These are phyloP conservation scores for Xenoacremonium recifei DNA, from an alignment of 2,329 filamentous ascomycete genomes.

Conservation along the genomic window DNA sequence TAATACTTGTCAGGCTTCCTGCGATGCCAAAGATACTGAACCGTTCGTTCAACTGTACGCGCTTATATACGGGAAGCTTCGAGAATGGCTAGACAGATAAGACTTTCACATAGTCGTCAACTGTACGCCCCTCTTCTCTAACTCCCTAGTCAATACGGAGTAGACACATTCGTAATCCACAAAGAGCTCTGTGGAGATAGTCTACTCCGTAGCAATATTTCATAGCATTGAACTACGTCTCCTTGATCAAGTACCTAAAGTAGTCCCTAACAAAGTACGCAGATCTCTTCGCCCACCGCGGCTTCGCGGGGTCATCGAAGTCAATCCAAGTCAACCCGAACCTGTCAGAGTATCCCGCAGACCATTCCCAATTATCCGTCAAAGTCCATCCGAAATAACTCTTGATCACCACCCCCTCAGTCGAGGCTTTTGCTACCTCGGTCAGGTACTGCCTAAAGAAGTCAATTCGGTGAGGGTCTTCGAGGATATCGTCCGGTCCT, in stretches of 20 bases:
- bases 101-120: no score
- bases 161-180: no score
- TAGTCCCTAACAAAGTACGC: slow-evolving; percentile 20
- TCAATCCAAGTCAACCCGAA: slow-evolving; percentile 42
- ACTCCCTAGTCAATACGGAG: no score
- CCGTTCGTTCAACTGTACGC: no score
- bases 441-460: slow-evolving; percentile 38
- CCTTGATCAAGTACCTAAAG: slow-evolving; percentile 14
- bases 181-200: no score
- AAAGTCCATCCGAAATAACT: slow-evolving; percentile 43
- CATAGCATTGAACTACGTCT: slow-evolving; percentile 11
- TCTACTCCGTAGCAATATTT: no score
- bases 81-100: no score
- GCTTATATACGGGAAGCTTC: no score
- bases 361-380: slow-evolving; percentile 44
- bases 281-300: slow-evolving; percentile 21
- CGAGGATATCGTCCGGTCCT: slow-evolving; percentile 30
- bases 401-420: slow-evolving; percentile 37
- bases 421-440: slow-evolving; percentile 35
- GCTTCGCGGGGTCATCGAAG: slow-evolving; percentile 21
- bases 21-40: no score
- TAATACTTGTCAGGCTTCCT: no score
- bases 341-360: slow-evolving; percentile 37
- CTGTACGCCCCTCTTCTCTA: no score
- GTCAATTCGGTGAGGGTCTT: slow-evolving; percentile 37